Percentiles rank a stretch among this genome's conserved stretches.
phyloP scores from a whole-genome alignment of 306 rosid species.

The Ormosia emarginata region DNA sequence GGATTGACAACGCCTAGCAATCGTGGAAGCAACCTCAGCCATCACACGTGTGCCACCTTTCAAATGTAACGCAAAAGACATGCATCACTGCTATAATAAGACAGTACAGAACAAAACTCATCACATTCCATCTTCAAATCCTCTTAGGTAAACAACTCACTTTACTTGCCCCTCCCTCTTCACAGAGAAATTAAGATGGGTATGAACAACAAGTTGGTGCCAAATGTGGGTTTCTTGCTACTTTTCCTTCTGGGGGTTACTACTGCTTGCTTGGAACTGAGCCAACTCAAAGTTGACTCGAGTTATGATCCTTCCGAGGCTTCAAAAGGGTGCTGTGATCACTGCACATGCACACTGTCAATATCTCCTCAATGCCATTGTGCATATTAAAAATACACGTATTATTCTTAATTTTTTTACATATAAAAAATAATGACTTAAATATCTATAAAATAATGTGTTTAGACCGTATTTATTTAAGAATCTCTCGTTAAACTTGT shows the following conservation, averaged over 20 bases:
- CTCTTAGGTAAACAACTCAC: background rate
- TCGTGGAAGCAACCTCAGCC: background rate
- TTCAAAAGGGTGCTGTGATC: conserved; percentile 1
- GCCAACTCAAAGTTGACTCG: background rate
- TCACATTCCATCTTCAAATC: too few relatives aligned
- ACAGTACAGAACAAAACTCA: too few relatives aligned
- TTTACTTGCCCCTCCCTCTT: background rate
- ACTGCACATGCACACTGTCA: background rate
- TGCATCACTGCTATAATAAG: background rate
- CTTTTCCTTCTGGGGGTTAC: background rate
- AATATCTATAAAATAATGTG: too few relatives aligned
- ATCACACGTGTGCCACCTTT: background rate
- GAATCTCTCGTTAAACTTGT: background rate
- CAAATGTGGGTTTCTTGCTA: background rate
- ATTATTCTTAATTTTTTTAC: too few relatives aligned
- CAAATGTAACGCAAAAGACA: background rate
- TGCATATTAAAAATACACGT: too few relatives aligned
- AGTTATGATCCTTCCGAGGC: background rate
- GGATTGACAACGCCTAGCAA: too few relatives aligned
- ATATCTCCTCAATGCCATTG: background rate
- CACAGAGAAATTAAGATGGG: background rate
- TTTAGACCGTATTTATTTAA: too few relatives aligned
- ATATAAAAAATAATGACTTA: too few relatives aligned
- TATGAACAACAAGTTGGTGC: background rate
- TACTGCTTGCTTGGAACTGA: background rate